Evolutionary conservation across 805 yeast species (phyloP).

Genomic region (Saccharomycopsis vini): DNA sequence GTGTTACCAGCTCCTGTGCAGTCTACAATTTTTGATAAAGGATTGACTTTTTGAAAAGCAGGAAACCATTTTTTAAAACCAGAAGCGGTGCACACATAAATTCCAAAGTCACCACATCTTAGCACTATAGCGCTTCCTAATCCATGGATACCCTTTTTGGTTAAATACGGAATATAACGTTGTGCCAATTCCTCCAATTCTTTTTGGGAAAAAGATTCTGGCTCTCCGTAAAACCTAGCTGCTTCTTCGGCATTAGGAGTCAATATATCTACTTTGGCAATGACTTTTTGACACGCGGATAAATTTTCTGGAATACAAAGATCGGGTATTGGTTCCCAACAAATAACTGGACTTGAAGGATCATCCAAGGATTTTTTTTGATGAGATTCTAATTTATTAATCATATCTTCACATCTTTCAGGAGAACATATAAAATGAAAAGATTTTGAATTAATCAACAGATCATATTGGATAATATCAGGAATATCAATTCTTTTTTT

Average conservation of each 20-base stretch:
- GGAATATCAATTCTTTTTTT: constrained; percentile 48
- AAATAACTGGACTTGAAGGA: constrained; percentile 24
- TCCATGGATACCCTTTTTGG: constrained; percentile 24
- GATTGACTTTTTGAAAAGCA: constrained; percentile 53
- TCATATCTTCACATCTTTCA: constrained; percentile 43
- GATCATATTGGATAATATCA: constrained; percentile 39
- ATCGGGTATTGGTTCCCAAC: constrained; percentile 88
- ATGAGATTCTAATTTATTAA: constrained; percentile 26
- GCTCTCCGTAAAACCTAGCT: constrained; percentile 46
- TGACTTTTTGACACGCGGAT: constrained; percentile 28
- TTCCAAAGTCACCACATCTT: constrained; percentile 72
- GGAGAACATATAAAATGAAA: constrained; percentile 75
- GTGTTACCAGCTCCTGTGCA: constrained; percentile 96
- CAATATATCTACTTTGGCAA: constrained; percentile 46
- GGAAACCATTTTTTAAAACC: constrained; percentile 43
- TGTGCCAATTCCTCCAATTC: constrained; percentile 38
- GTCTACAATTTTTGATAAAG: constrained; percentile 49
- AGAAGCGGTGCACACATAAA: constrained; percentile 35
- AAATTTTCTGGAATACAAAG: constrained; percentile 49
- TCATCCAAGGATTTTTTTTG: constrained; percentile 17
- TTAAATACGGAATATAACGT: constrained; percentile 34
- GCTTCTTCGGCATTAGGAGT: constrained; percentile 87
- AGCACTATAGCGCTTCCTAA: constrained; percentile 45
- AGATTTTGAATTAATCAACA: constrained; percentile 34
- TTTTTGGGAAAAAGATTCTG: constrained; percentile 32